Conservation (phyloP, 208 protist species). For the Leishmania arabica region DNA sequence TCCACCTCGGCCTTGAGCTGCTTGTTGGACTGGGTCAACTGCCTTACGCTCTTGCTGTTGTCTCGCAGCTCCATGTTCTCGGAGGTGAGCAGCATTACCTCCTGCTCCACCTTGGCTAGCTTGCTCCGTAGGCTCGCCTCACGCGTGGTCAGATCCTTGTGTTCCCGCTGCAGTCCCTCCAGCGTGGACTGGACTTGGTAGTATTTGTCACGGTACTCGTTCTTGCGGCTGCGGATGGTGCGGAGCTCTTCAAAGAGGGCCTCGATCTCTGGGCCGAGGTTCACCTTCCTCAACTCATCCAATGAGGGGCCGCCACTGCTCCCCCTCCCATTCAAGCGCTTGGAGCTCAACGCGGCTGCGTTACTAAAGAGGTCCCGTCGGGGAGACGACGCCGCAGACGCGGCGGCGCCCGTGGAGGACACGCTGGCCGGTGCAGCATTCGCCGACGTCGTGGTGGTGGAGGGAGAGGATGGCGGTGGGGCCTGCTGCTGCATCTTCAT, state of each 20-base stretch:
- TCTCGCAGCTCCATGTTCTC: constrained; percentile 88
- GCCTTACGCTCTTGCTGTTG: constrained; percentile 50
- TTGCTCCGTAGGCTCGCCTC: constrained; percentile 62
- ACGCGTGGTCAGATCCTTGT: constrained; percentile 31
- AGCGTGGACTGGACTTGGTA: constrained; percentile 34
- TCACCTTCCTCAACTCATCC: constrained; percentile 83
- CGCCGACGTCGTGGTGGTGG: neutral
- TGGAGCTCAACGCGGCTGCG: neutral
- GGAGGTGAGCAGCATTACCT: constrained; percentile 85
- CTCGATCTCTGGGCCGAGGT: constrained; percentile 89
- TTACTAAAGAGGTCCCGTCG: constrained; percentile 18
- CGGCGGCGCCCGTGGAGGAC: neutral
- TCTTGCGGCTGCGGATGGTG: constrained; percentile 76
- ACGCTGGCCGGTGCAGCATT: neutral
- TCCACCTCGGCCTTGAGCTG: constrained; percentile 45
- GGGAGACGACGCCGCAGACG: neutral
- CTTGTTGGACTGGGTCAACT: constrained; percentile 47
- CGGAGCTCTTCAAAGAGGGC: constrained; percentile 83
- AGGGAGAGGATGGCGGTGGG: neutral
- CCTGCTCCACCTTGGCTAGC: constrained; percentile 72
- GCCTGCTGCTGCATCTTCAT: constrained; percentile 41
- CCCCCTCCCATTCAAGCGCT: neutral
- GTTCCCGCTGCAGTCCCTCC: constrained; percentile 38
- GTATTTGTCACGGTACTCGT: constrained; percentile 80
- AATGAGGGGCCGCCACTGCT: constrained; percentile 52